Conservation (phyloP, 805 yeast species). For the Suhomyces vadensis region DNA sequence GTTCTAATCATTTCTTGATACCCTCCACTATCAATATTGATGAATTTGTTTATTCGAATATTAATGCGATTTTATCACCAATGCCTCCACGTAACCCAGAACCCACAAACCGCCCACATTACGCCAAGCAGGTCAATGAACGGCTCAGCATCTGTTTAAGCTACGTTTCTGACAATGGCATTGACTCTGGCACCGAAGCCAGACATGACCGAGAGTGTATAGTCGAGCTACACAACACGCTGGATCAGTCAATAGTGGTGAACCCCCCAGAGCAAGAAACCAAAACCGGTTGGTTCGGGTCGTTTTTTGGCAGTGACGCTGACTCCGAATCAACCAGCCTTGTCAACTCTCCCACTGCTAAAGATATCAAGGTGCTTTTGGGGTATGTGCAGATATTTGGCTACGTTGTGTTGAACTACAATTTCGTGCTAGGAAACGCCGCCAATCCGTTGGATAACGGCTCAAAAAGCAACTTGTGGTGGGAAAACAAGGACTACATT, state of each 20-base stretch:
- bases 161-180: conserved; percentile 18
- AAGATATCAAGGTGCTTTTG: conserved; percentile 23
- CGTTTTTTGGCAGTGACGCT: not conserved
- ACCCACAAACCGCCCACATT: too few species aligned
- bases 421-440: conserved; percentile 22
- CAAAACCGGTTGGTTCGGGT: conserved; percentile 10
- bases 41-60: too few species aligned
- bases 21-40: too few species aligned
- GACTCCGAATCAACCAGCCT: conserved; percentile 1
- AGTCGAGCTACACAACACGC: conserved; percentile 24
- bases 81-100: too few species aligned
- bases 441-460: conserved; percentile 9
- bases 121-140: conserved; percentile 23
- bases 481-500: conserved; percentile 40
- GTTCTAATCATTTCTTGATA: too few species aligned
- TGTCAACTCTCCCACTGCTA: not conserved
- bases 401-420: conserved; percentile 39
- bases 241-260: conserved; percentile 13
- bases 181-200: not conserved
- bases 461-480: conserved; percentile 14
- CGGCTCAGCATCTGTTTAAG: conserved; percentile 21
- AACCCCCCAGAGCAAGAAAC: conserved; percentile 12
- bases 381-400: conserved; percentile 44
- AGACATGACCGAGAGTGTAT: conserved; percentile 19
- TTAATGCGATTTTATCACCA: too few species aligned